Percentiles rank a stretch among this genome's conserved stretches.
Conservation (phyloP, 306 rosid species). For the Betula pendula region DNA sequence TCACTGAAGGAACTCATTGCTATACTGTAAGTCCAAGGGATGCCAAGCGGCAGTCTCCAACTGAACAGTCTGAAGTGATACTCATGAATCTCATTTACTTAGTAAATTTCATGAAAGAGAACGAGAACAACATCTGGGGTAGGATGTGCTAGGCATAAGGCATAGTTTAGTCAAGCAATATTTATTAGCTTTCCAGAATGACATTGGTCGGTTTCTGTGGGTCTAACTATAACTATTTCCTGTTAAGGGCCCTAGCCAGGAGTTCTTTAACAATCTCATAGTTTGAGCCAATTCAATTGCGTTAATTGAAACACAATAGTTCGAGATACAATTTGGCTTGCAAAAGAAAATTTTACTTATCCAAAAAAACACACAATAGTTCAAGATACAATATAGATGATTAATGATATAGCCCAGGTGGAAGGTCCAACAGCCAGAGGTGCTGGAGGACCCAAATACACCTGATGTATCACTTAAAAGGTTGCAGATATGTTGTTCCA, state of each 20-base stretch:
- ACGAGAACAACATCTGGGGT: not conserved
- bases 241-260: not conserved
- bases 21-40: slow-evolving; percentile 6
- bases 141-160: not conserved
- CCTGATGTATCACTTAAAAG: not conserved
- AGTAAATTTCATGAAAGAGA: not conserved
- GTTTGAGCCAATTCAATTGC: not conserved
- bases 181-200: not conserved
- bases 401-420: not conserved
- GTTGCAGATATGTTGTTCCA: not conserved
- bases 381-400: not conserved
- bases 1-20: not conserved
- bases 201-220: not conserved
- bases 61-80: not conserved
- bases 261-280: not conserved
- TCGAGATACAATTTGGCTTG: not conserved
- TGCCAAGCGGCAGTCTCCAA: not conserved
- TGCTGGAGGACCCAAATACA: not conserved
- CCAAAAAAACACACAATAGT: not conserved
- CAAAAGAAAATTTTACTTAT: too few species aligned
- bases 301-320: not conserved
- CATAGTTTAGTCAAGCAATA: not conserved
- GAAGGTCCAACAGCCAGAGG: not conserved
- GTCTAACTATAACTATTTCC: not conserved
- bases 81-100: not conserved